Base-by-base conservation (phyloP, 2,329 filamentous ascomycete genomes). In the Aspergillus sp. region DNA sequence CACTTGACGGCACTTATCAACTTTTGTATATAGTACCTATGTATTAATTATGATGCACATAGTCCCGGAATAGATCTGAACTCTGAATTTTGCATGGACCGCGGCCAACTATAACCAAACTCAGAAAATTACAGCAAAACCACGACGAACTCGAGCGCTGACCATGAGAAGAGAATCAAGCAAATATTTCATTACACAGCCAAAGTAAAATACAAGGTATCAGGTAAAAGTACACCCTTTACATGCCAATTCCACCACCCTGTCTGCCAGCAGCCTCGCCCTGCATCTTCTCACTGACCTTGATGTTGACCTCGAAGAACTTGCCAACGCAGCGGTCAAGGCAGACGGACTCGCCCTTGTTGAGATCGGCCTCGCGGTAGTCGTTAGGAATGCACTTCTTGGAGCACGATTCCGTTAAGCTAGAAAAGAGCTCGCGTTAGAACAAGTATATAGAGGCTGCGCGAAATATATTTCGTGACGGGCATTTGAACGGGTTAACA, bases 311-410 rank as follows among this genome's bases (percentile, higher is more conserved):
- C 69, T 98, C 93, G 80, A 99, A 97, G 83, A 98, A 99, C 82
- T 99, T 99, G 73, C 90, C 85, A 58, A 96, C 90, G 80, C 96
- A 99, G 72, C 95, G 91, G 81, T 99, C 95, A 68, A 99, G 87
- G 82, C 96, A 99, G 69, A 99, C 95, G 67, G 90, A 92, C 80
- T 99, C 95, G 83, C 93, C 96, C 82, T 99, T 99, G 86, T 97
- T 96, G 71, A 99, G 87, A 69, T 99, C 93, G 76, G 86, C 87
- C 82, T 99, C 95, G 75, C 92, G 91, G 86, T 98, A 99, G 70
- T 93, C 87, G 71, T 81, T 83, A 62, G 93, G 93, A 68, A 99
- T 86, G 80, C 95, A 99, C 83, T 99, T 99, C 75, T 89, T 87
- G 66, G 90, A 87, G 86, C 95, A 99, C 62, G 91, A 90, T 77